These are phyloP conservation scores for Asterophora parasitica DNA, from an alignment of 768 basidiomycete genomes.

Conservation along the genomic window DNA sequence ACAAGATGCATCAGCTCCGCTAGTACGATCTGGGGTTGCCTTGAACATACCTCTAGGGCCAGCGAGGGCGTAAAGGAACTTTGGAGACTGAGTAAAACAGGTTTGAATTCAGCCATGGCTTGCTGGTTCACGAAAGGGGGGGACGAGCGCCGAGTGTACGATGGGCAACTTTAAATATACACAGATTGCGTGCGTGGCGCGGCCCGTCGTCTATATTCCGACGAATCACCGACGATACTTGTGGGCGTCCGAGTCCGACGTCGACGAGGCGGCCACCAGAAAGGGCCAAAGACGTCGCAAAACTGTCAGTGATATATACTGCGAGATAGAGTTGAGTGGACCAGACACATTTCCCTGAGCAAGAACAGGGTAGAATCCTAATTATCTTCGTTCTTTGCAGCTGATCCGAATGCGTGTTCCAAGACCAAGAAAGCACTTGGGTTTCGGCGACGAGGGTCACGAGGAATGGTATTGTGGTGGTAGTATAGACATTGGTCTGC, in stretches of 20 bases:
- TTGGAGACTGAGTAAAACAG: constrained; percentile 52
- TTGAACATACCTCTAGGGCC: constrained; percentile 49
- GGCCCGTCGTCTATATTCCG: constrained; percentile 11
- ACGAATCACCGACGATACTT: constrained; percentile 9
- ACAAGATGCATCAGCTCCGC: not conserved
- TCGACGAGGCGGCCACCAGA: not conserved
- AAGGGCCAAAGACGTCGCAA: no score
- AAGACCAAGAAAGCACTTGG: no score
- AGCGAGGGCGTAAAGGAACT: constrained; percentile 51
- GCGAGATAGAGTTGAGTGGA: no score
- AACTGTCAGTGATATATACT: no score
- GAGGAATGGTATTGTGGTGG: no score
- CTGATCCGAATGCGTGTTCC: no score
- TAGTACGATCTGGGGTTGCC: not conserved
- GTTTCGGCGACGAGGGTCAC: no score
- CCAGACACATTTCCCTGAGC: no score
- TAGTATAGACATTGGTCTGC: no score
- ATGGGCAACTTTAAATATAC: constrained; percentile 2
- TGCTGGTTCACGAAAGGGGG: not conserved
- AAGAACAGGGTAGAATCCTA: no score
- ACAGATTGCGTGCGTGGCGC: not conserved
- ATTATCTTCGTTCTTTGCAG: no score
- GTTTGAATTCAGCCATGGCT: constrained; percentile 44
- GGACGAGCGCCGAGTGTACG: not conserved
- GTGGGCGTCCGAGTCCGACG: not conserved